phyloP scores from a whole-genome alignment of 176 grass and related monocot species.

The Puccinellia tenuiflora region DNA sequence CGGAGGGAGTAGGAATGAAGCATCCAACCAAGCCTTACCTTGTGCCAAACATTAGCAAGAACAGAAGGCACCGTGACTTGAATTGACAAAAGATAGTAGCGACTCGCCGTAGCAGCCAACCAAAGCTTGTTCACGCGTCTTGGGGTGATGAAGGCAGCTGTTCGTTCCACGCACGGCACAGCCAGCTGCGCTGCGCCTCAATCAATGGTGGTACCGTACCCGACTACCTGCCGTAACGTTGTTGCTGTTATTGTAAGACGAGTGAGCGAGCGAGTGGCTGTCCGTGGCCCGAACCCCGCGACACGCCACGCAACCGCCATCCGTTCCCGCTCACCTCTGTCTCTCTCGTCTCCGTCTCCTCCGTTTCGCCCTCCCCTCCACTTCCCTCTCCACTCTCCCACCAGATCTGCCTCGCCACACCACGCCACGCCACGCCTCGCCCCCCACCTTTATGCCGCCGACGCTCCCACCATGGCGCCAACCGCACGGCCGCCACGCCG shows the following conservation, averaged over 20 bases:
- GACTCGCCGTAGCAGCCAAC: not conserved
- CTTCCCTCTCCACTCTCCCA: not conserved
- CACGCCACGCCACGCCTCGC: not conserved
- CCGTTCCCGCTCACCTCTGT: not conserved
- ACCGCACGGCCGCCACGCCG: conserved; percentile 6
- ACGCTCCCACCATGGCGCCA: conserved; percentile 36
- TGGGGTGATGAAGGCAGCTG: not conserved
- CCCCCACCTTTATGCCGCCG: conserved; percentile 30
- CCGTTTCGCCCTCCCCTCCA: conserved; percentile 2
- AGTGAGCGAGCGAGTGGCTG: not conserved
- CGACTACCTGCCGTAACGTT: not conserved
- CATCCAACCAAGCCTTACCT: not conserved
- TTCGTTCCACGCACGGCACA: not conserved
- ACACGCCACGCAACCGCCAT: conserved; percentile 5
- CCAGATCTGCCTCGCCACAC: conserved; percentile 12
- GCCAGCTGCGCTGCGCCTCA: not conserved
- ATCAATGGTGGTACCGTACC: too few relatives aligned
- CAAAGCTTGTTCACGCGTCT: not conserved
- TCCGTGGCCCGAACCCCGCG: not conserved
- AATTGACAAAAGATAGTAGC: not conserved
- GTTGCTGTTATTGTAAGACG: not conserved
- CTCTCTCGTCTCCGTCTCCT: not conserved
- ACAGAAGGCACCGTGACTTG: not conserved
- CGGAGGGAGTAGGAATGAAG: not conserved
- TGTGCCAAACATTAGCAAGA: not conserved